These are phyloP conservation scores for Medicago ruthenica DNA, from an alignment of 306 rosid species.

Conservation along the genomic window DNA sequence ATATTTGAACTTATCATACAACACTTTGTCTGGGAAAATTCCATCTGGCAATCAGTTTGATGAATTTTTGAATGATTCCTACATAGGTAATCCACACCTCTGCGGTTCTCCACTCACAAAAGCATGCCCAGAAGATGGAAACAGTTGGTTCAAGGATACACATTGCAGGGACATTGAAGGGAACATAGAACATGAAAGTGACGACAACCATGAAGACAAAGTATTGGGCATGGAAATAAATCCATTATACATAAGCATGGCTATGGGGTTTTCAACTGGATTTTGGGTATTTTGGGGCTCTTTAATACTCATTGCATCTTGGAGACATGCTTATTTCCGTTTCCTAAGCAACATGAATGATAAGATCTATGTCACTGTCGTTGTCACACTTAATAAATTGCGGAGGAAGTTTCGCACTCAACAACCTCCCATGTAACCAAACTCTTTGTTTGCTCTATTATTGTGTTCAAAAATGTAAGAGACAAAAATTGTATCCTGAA, in stretches of 20 bases:
- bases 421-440: neutral
- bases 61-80: neutral
- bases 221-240: neutral
- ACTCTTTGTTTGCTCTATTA: neutral
- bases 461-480: too few species aligned
- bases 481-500: neutral
- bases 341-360: slow-evolving; percentile 20
- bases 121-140: neutral
- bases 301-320: slow-evolving; percentile 12
- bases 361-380: slow-evolving; percentile 33
- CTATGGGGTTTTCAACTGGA: slow-evolving; percentile 1
- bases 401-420: slow-evolving; percentile 6
- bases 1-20: slow-evolving; percentile 18
- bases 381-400: slow-evolving; percentile 8
- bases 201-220: neutral
- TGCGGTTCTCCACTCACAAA: neutral
- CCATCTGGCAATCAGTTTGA: neutral
- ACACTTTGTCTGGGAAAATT: slow-evolving; percentile 43
- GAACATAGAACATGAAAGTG: neutral
- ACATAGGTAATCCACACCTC: neutral
- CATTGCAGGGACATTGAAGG: neutral
- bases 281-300: slow-evolving; percentile 26
- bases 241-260: slow-evolving; percentile 30
- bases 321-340: slow-evolving; percentile 42
- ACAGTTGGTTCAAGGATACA: neutral